A percentile compares a stretch with the other conserved stretches of the same genome.
phyloP scores from a whole-genome alignment of 257 asterid species.

The Gynochthodes officinalis region DNA sequence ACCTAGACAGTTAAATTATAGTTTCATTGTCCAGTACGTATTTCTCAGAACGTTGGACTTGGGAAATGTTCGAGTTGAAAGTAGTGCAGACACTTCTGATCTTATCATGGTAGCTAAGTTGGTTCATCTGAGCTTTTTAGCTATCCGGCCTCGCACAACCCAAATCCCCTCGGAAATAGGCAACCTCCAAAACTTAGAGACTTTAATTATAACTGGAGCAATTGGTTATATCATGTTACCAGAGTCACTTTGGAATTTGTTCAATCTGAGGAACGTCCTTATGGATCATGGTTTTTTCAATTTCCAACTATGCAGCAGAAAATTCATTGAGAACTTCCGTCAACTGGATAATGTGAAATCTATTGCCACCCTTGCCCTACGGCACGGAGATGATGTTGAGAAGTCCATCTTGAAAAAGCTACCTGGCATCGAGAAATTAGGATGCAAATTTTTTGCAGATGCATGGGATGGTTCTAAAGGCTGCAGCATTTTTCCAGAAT shows the following conservation, averaged over 20 bases:
- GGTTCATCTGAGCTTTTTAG: neutral
- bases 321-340: neutral
- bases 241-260: neutral
- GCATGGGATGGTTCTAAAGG: neutral
- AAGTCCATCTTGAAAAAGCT: neutral
- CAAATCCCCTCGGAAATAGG: neutral
- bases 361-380: neutral
- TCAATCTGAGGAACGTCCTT: neutral
- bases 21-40: neutral
- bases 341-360: neutral
- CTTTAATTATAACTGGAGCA: neutral
- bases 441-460: neutral
- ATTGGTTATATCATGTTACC: neutral
- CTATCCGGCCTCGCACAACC: too few species aligned
- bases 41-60: neutral
- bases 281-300: neutral
- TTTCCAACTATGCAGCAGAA: neutral
- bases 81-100: neutral
- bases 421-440: neutral
- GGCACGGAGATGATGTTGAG: neutral
- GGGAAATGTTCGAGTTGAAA: slow-evolving; percentile 1
- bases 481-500: neutral
- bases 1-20: too few species aligned
- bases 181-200: neutral
- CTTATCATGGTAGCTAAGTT: neutral